Conservation (phyloP, 768 basidiomycete genomes). For the Lentinula raphanica region DNA sequence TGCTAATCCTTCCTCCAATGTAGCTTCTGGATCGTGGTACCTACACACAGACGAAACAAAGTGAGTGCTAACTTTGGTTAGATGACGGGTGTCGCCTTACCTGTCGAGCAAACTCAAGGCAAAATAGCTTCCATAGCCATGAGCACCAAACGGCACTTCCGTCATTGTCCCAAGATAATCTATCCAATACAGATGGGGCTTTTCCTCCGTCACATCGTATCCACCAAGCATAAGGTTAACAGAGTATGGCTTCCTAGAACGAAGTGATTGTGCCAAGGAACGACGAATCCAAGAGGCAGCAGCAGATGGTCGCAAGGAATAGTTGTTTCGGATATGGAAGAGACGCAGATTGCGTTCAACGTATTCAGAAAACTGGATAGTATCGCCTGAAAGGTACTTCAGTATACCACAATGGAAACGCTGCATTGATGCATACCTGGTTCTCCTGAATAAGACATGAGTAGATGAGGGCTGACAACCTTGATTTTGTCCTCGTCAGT, state of each 20-base stretch:
- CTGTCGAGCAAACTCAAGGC: constrained; percentile 87
- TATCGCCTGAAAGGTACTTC: constrained; percentile 62
- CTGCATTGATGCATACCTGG: constrained; percentile 49
- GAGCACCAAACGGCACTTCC: constrained; percentile 87
- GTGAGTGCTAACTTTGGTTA: neutral
- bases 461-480: constrained; percentile 79
- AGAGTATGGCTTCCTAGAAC: constrained; percentile 81
- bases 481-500: constrained; percentile 96
- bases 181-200: constrained; percentile 88
- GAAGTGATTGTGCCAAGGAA: constrained; percentile 80
- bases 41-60: constrained; percentile 28
- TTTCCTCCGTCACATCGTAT: constrained; percentile 71
- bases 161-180: constrained; percentile 92
- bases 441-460: constrained; percentile 95
- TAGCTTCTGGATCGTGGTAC: constrained; percentile 87
- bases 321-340: constrained; percentile 91
- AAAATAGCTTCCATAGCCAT: constrained; percentile 94
- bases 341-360: constrained; percentile 94
- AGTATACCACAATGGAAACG: constrained; percentile 1
- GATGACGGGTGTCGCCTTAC: constrained; percentile 36
- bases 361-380: constrained; percentile 93
- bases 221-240: constrained; percentile 94
- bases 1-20: constrained; percentile 80
- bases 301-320: constrained; percentile 82
- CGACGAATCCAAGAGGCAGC: constrained; percentile 96